Base-by-base conservation (phyloP, 139 green algal species). In the Chlorella sp. region DNA sequence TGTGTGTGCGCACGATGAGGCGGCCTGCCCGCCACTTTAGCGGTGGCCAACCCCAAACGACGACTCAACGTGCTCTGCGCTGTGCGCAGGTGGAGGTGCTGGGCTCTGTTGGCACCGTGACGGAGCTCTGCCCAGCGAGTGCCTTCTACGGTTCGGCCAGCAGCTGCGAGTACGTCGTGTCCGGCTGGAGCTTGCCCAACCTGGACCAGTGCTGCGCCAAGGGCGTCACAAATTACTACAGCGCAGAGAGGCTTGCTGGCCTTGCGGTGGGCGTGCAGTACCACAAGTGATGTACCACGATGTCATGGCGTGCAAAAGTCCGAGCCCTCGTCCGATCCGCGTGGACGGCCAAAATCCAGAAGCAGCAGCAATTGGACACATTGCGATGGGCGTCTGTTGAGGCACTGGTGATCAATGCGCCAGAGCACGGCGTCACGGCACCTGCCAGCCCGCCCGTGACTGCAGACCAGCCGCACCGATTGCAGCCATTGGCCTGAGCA, bases 91-190 rank as follows among this genome's bases (percentile, higher is more conserved):
- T 69, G 17, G 29, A 14, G 5, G 63, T 69, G 31, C 31, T 5
- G 3, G 63, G 63, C 14, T 27, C 23, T 17, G 31, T 32, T 5
- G 66, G 32, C 20, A 30, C 36, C 24, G 49, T 49, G 2, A 49
- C 34, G 1, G 73, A 78, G 66, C 66, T 78, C 32, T 78, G 73
- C 73, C 73, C 73, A 36, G 73, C 73, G 6, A 68, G 34, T 31
- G 26, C 49, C 27, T 55, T 49, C 65, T 78, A 65, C 32, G 73
- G 73, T 33, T 70, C 49, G 2, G 4, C 26, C 5, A 26, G 55
- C 72, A 69, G 49, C 23, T 78, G 73, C 66, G 66, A 78, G 73
- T 78, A 78, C 33, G 23, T 74, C 26, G 29, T 78, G 5, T 60
- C 6, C 14, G 72, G 72, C 24, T 23, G n/a, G 26, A 67, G 14